Evolutionary conservation across 2,329 filamentous ascomycete species (phyloP), one percentile per base, ranked within the genome.

Genomic region (Pestalotiopsis sp.): DNA sequence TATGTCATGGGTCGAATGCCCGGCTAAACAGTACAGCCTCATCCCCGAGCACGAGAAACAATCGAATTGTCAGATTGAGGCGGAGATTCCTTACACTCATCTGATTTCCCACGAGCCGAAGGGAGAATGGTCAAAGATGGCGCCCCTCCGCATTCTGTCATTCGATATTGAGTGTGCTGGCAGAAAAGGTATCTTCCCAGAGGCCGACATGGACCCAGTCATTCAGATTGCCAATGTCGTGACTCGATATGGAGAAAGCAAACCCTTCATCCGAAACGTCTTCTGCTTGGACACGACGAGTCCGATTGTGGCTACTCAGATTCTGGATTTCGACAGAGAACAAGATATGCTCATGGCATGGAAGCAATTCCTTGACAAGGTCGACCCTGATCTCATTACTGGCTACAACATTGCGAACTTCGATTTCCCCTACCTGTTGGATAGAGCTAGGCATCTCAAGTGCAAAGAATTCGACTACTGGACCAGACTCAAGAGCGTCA

Each of bases 381-480:
- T 96, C 1, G 96, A 99, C 73, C 95, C 96, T 0, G 96, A 99
- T 82, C 93, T 99, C 72, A 97, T 99, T 76, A 99, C 97, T 67
- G 96, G 96, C 60, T 99, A 99, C 90, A 99, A 99, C 80, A 99
- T 97, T 82, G 85, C 93, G 78, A 99, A 99, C 82, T 99, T 99
- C 81, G 96, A 99, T 84, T 98, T 99, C 72, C 95, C 95, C 0
- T 99, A 99, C 78, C 88, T 99, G 0, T 86, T 99, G 12, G 93
- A 97, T 68, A 90, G 96, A 60, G 96, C 95, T 11, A 93, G 88
- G 72, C 91, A 97, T 77, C 85, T 99, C 36, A 97, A 96, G 76
- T 89, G 94, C 49, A 80, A 80, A 1, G 88, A 87, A 0, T 99
- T 99, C 73, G 92, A 96, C 6, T 95, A 92, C 79, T 97, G 93